These are phyloP conservation scores for Madurella fahalii DNA, from an alignment of 2,329 filamentous ascomycete species.

Conservation along the genomic window DNA sequence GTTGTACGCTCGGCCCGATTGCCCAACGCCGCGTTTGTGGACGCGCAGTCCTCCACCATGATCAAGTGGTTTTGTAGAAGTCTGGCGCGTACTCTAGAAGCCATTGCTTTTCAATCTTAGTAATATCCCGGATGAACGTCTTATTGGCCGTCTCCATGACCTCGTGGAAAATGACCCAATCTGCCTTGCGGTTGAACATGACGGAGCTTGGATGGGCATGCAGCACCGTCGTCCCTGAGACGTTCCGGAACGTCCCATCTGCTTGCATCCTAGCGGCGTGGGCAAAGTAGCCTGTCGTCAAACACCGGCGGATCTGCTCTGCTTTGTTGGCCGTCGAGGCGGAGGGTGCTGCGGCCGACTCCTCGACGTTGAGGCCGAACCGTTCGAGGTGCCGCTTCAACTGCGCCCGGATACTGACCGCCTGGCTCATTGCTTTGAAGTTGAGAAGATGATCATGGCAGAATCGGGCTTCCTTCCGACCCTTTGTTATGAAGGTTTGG, in stretches of 20 bases:
- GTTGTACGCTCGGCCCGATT: too few relatives aligned
- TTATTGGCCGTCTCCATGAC: constrained; percentile 85
- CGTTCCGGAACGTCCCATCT: constrained; percentile 83
- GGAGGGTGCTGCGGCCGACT: constrained; percentile 47
- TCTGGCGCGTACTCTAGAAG: constrained; percentile 81
- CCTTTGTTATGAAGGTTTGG: constrained; percentile 77
- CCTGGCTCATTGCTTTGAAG: constrained; percentile 75
- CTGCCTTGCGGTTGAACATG: constrained; percentile 94
- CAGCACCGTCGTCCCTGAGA: constrained; percentile 72
- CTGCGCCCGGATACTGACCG: constrained; percentile 82
- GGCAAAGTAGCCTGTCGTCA: constrained; percentile 87
- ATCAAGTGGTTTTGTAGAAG: constrained; percentile 63
- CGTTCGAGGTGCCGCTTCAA: constrained; percentile 82
- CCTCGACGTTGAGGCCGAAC: constrained; percentile 68
- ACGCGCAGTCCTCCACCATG: constrained; percentile 8
- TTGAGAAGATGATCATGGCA: constrained; percentile 85
- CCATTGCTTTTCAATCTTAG: constrained; percentile 93
- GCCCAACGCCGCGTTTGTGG: too few relatives aligned
- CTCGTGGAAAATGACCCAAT: constrained; percentile 96
- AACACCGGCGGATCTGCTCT: constrained; percentile 76
- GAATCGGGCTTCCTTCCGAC: constrained; percentile 78
- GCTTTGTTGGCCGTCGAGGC: constrained; percentile 41
- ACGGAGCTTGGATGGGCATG: constrained; percentile 88
- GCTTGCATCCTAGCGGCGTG: constrained; percentile 92
- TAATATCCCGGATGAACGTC: constrained; percentile 85